These are phyloP conservation scores for Paraphaeosphaeria minitans DNA, from an alignment of 2,329 filamentous ascomycete genomes.

Conservation along the genomic window DNA sequence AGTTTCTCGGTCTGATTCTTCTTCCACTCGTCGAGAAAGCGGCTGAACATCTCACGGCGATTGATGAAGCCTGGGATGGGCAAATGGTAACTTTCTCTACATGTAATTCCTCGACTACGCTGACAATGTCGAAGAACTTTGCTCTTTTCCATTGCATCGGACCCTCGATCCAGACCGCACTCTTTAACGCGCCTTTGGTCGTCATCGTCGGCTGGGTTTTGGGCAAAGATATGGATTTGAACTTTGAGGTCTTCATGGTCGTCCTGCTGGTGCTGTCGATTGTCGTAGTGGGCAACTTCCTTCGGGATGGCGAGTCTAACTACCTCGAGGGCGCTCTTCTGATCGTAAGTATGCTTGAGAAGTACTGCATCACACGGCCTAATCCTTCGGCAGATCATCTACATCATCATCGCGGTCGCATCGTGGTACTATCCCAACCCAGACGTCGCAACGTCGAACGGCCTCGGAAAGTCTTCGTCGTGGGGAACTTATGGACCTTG, in stretches of 20 bases:
- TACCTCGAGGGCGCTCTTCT: constrained; percentile 86
- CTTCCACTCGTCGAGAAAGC: constrained; percentile 85
- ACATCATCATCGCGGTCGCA: constrained; percentile 65
- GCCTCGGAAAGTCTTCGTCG: constrained; percentile 14
- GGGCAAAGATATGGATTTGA: constrained; percentile 72
- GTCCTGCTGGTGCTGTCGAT: constrained; percentile 81
- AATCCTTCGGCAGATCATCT: constrained; percentile 55
- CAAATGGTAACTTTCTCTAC: constrained; percentile 57
- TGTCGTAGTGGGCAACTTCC: constrained; percentile 83
- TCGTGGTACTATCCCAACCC: constrained; percentile 67
- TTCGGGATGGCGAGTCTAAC: constrained; percentile 86
- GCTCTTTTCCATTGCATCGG: constrained; percentile 84
- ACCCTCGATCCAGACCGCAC: constrained; percentile 84
- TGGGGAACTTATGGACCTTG: background rate
- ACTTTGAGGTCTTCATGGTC: constrained; percentile 88
- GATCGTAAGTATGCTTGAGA: constrained; percentile 50
- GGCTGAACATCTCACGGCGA: constrained; percentile 66
- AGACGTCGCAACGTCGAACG: constrained; percentile 30
- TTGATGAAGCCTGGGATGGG: constrained; percentile 84
- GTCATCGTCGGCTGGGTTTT: constrained; percentile 84
- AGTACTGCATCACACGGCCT: background rate
- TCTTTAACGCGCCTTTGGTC: constrained; percentile 84
- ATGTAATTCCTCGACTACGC: background rate
- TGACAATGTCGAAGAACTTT: constrained; percentile 62
- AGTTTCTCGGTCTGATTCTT: constrained; percentile 73